Evolutionary conservation across 805 yeast genomes (phyloP), one percentile per base, ranked within the genome.

Genomic region (Metschnikowia reukaufii): DNA sequence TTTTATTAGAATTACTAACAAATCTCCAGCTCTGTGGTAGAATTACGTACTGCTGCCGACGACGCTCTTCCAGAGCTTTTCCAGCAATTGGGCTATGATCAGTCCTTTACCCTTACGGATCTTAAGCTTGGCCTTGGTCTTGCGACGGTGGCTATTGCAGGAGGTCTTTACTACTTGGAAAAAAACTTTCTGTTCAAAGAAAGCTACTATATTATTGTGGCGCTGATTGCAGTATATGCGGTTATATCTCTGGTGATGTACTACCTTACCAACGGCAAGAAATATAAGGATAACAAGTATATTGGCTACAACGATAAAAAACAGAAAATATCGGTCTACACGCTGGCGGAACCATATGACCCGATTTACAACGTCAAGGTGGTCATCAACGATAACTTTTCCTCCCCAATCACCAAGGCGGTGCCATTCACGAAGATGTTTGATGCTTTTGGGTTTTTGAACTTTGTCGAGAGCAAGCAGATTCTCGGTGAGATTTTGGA

Each of bases 111-210:
- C 12, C 50, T 77, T 15, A 56, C 60, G 29, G 84, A 81, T 55
- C 57, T 67, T 35, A 78, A 77, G 57, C 60, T 81, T 21, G 79
- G 69, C 1, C 61, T 81, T 30, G 84, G 84, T 0, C 70, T 74
- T 48, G 31, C 65, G 29, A 72, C 80, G 4, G 80, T 78, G 12
- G 64, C 64, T 4, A 57, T 73, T 23, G 76, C 82, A 7, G 83
- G 71, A 2, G 59, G 62, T 17, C 63, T 78, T 50, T 81, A 70
- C 57, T 67, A 67, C 48, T 47, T 73, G 21, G 86, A 81, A 48
- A 80, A 79, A 60, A 71, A 76, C 48, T 66, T 60, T 42, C 15
- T 34, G 10, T 79, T 79, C 60, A 60, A 64, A 15, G 74, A 78
- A 32, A 42, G 62, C 20, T 72, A 68, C 46, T 52, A 55, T 33